Conservation (phyloP, 352 stramenopile species). For the Globisporangium echinulatum region DNA sequence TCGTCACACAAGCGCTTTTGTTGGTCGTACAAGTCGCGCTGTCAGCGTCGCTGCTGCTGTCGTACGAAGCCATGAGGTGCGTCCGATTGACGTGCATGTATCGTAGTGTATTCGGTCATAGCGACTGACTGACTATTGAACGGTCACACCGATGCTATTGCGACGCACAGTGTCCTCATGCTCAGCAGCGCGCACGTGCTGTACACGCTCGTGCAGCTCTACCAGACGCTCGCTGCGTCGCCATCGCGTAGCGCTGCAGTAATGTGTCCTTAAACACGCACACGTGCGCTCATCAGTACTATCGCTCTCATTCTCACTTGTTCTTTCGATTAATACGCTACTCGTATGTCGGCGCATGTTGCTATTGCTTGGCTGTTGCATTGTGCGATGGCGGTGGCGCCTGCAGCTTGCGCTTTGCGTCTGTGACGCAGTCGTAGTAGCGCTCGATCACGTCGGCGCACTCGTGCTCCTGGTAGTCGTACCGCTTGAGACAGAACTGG, state of each 20-base stretch:
- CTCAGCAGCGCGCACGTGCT: conserved; percentile 43
- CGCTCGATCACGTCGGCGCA: conserved; percentile 54
- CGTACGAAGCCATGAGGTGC: conserved; percentile 42
- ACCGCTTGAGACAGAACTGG: conserved; percentile 74
- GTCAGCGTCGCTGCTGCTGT: conserved; percentile 18
- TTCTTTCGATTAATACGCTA: background rate
- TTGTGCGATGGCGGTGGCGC: conserved; percentile 11
- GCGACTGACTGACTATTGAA: background rate
- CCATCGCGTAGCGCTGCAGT: background rate
- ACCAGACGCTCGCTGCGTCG: conserved; percentile 16
- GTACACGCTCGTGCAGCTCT: conserved; percentile 29
- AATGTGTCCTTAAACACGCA: background rate
- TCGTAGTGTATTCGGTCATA: background rate
- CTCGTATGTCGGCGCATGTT: background rate
- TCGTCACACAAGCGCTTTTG: conserved; percentile 24
- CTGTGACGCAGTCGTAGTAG: conserved; percentile 69
- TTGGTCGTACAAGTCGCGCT: conserved; percentile 22
- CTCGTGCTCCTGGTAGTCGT: conserved; percentile 65
- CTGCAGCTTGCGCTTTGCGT: conserved; percentile 19
- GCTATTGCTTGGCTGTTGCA: conserved; percentile 5
- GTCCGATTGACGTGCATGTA: background rate
- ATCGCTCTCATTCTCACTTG: background rate
- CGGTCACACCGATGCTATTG: background rate
- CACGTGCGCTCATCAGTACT: background rate
- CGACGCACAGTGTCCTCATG: conserved; percentile 22